These are phyloP conservation scores for Talaromyces islandicus DNA, from an alignment of 2,329 filamentous ascomycete genomes.

Conservation along the genomic window DNA sequence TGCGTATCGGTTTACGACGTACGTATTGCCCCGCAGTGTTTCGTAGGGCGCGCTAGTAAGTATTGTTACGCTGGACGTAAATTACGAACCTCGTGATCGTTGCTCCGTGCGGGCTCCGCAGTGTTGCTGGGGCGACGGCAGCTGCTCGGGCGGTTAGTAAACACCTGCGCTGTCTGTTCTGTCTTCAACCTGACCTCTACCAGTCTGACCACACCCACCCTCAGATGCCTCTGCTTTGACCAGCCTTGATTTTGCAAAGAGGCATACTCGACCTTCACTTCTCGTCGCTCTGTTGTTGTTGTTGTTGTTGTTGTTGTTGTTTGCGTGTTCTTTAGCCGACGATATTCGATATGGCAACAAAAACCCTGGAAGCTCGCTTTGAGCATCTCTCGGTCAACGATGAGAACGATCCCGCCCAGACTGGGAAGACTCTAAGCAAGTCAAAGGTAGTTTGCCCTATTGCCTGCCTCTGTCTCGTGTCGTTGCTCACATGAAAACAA, in stretches of 20 bases:
- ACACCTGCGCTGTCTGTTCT: constrained; percentile 1
- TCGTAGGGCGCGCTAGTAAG: neutral
- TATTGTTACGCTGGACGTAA: neutral
- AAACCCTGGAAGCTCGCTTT: constrained; percentile 77
- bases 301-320: too few relatives aligned
- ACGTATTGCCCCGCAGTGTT: constrained; percentile 20
- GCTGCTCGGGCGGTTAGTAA: neutral
- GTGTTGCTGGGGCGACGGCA: constrained; percentile 22
- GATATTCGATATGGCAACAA: constrained; percentile 56
- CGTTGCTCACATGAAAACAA: constrained; percentile 18
- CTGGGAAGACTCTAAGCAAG: constrained; percentile 59
- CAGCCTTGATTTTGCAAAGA: neutral
- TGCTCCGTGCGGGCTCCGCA: neutral
- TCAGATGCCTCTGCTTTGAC: neutral
- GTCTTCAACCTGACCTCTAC: neutral
- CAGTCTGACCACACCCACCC: neutral
- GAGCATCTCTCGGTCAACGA: constrained; percentile 86
- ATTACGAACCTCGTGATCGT: neutral
- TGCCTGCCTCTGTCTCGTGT: neutral
- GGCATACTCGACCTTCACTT: neutral
- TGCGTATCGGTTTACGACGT: neutral
- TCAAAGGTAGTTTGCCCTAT: constrained; percentile 57
- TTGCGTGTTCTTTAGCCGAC: constrained; percentile 21
- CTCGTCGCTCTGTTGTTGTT: neutral
- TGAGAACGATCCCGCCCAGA: constrained; percentile 61